A percentile compares a stretch with the other conserved stretches of the same genome.
Evolutionary conservation across 495 filamentous ascomycete genomes (phyloP).

Genomic region (Penicillium coffeae): DNA sequence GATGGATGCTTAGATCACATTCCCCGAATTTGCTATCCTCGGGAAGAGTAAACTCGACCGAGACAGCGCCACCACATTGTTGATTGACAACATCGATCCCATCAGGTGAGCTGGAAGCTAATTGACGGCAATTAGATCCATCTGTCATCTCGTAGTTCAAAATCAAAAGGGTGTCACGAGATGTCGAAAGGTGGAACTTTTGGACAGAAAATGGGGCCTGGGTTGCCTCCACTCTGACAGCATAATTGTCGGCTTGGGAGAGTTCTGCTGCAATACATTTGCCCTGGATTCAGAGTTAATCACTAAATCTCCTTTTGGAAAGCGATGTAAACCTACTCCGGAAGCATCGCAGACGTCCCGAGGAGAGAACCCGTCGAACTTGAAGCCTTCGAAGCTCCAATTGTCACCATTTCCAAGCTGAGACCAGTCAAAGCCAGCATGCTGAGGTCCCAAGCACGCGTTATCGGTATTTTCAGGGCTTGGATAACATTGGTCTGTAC

Average conservation of each 20-base stretch:
- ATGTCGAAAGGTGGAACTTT: conserved; percentile 65
- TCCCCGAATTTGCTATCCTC: conserved; percentile 44
- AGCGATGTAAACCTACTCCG: conserved; percentile 35
- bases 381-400: conserved; percentile 60
- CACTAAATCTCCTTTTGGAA: background rate
- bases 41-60: conserved; percentile 71
- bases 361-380: conserved; percentile 68
- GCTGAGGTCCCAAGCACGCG: conserved; percentile 62
- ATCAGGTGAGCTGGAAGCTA: conserved; percentile 54
- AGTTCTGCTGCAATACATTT: conserved; percentile 67
- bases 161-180: conserved; percentile 69
- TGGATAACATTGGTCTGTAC: conserved; percentile 55
- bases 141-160: conserved; percentile 82
- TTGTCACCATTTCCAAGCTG: conserved; percentile 59
- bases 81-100: conserved; percentile 70
- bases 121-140: conserved; percentile 72
- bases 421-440: conserved; percentile 67
- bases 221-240: conserved; percentile 43
- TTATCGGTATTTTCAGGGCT: conserved; percentile 78
- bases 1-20: conserved; percentile 71
- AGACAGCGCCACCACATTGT: conserved; percentile 85
- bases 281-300: conserved; percentile 22
- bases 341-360: conserved; percentile 45
- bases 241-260: conserved; percentile 32
- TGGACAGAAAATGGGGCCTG: conserved; percentile 69